Evolutionary conservation across 352 stramenopile genomes (phyloP).

Genomic region (Elongisporangium undulatum): DNA sequence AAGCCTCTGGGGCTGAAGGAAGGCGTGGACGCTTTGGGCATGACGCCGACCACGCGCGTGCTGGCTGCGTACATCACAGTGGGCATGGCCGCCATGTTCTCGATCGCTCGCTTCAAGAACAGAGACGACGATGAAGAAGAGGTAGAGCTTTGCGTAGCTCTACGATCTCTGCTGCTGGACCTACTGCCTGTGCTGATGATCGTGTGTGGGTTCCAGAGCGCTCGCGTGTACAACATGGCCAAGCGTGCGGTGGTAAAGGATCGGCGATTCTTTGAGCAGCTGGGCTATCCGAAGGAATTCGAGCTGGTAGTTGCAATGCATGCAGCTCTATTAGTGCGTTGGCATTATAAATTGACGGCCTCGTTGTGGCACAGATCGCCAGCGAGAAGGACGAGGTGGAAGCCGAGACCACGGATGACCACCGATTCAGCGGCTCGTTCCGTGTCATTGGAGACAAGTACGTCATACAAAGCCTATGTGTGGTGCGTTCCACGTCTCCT

Average conservation of each 20-base stretch:
- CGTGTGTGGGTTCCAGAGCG: constrained; percentile 22
- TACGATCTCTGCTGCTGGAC: not conserved
- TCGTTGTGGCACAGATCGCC: constrained; percentile 16
- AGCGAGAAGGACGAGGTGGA: constrained; percentile 8
- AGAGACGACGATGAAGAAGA: constrained; percentile 48
- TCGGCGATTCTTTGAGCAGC: constrained; percentile 58
- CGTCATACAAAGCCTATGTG: constrained; percentile 5
- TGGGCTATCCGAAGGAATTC: constrained; percentile 75
- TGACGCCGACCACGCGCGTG: constrained; percentile 53
- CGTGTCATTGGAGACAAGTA: constrained; percentile 53
- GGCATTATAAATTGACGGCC: no score
- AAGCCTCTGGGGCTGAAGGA: constrained; percentile 45
- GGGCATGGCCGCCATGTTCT: constrained; percentile 41
- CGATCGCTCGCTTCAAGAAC: constrained; percentile 61
- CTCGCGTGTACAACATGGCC: constrained; percentile 70
- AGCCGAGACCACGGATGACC: constrained; percentile 5
- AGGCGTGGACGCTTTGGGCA: constrained; percentile 14
- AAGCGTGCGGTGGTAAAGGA: constrained; percentile 75
- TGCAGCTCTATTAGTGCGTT: not conserved
- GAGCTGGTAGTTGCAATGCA: constrained; percentile 17
- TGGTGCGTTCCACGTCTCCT: not conserved
- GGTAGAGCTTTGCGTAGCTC: constrained; percentile 12
- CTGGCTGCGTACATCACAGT: constrained; percentile 53
- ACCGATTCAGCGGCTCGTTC: constrained; percentile 38
- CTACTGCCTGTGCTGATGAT: not conserved